A percentile compares a stretch with the other conserved stretches of the same genome.
phyloP scores from a whole-genome alignment of 2,329 filamentous ascomycete species.

The Proliferodiscus dingleyae region DNA sequence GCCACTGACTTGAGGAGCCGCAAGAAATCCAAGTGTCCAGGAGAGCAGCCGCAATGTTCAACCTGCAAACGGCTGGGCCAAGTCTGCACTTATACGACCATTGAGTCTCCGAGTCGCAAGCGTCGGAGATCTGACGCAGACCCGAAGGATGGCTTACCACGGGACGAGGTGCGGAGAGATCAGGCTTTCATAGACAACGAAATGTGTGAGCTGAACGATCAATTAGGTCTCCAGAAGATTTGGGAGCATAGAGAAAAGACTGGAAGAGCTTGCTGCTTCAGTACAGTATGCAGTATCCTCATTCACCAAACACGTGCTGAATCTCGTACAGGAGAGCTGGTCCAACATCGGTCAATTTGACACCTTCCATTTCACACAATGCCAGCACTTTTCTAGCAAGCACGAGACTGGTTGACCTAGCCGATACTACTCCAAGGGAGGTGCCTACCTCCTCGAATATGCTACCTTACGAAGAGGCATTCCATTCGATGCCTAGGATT shows the following conservation, averaged over 20 bases:
- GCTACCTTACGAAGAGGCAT: no score
- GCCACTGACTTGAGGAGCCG: slow-evolving; percentile 8
- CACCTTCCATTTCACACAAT: neutral
- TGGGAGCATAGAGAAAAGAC: slow-evolving; percentile 16
- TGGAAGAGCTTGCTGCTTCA: slow-evolving; percentile 16
- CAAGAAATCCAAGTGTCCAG: slow-evolving; percentile 19
- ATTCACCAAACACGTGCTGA: neutral
- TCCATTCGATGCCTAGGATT: no score
- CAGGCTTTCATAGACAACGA: neutral
- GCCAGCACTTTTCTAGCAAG: no score
- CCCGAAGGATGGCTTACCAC: neutral
- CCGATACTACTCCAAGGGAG: no score
- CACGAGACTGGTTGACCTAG: no score
- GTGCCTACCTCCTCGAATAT: no score
- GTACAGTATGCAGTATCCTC: slow-evolving; percentile 7
- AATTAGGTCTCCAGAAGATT: slow-evolving; percentile 14
- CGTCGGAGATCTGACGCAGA: slow-evolving; percentile 4
- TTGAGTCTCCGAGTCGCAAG: slow-evolving; percentile 6
- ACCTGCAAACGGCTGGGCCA: slow-evolving; percentile 14
- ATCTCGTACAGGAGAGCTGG: neutral
- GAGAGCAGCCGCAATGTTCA: slow-evolving; percentile 15
- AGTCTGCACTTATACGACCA: slow-evolving; percentile 9
- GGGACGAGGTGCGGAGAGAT: slow-evolving; percentile 12
- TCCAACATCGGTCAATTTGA: neutral
- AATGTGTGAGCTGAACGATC: neutral